A percentile compares a stretch with the other conserved stretches of the same genome.
These are phyloP conservation scores for Termitomyces sp. DNA, from an alignment of 768 basidiomycete species.

Conservation along the genomic window DNA sequence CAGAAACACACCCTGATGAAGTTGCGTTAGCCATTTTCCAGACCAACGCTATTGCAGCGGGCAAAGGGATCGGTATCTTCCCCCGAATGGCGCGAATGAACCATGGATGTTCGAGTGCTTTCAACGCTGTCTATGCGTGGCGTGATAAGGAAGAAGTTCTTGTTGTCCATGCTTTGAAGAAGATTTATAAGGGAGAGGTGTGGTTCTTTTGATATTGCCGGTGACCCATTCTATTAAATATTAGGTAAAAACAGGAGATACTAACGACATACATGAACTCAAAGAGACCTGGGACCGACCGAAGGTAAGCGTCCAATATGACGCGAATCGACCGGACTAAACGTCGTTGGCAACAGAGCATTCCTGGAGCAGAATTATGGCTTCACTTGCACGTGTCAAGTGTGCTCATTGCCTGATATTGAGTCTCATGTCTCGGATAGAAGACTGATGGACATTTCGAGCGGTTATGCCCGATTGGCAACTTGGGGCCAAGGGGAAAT, in stretches of 20 bases:
- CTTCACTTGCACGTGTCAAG: constrained; percentile 53
- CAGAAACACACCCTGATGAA: constrained; percentile 30
- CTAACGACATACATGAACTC: constrained; percentile 59
- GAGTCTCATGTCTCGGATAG: constrained; percentile 47
- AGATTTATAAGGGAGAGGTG: constrained; percentile 48
- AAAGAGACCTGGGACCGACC: constrained; percentile 43
- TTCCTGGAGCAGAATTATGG: constrained; percentile 46
- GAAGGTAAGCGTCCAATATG: constrained; percentile 35
- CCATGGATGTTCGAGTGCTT: constrained; percentile 62
- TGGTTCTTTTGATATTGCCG: background rate
- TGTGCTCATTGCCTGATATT: constrained; percentile 48
- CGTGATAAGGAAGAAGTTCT: constrained; percentile 40
- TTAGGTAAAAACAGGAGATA: constrained; percentile 39
- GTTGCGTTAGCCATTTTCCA: constrained; percentile 62
- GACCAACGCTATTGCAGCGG: constrained; percentile 60
- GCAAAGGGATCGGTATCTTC: constrained; percentile 53
- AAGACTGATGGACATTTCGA: constrained; percentile 40
- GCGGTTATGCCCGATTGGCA: constrained; percentile 37
- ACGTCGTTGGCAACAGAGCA: constrained; percentile 29
- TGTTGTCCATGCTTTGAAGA: constrained; percentile 55
- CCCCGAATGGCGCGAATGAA: constrained; percentile 64
- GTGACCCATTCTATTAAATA: background rate
- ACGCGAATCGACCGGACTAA: background rate
- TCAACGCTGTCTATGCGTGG: constrained; percentile 64
- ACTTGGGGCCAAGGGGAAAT: constrained; percentile 44